Percentiles rank a stretch among this genome's conserved stretches.
Evolutionary conservation across 768 basidiomycete genomes (phyloP).

Genomic region (Termitomyces sp.): DNA sequence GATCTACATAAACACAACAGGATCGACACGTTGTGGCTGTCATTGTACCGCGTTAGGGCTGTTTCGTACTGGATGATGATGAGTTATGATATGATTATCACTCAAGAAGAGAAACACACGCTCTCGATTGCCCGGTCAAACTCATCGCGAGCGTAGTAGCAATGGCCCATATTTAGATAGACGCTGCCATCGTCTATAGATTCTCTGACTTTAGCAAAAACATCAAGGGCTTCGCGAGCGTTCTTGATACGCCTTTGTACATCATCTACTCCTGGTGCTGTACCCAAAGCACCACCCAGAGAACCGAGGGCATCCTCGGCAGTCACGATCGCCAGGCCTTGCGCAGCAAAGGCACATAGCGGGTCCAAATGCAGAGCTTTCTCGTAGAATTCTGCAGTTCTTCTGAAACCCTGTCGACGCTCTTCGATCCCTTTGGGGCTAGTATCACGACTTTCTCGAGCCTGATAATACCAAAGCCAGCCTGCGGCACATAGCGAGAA

Average conservation of each 20-base stretch:
- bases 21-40: slow-evolving; percentile 66
- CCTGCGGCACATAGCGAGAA: slow-evolving; percentile 90
- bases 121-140: slow-evolving; percentile 95
- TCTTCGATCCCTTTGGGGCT: slow-evolving; percentile 56
- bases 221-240: slow-evolving; percentile 80
- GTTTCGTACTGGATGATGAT: slow-evolving; percentile 72
- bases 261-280: slow-evolving; percentile 52
- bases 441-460: slow-evolving; percentile 75
- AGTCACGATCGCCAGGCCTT: slow-evolving; percentile 89
- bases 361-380: slow-evolving; percentile 85
- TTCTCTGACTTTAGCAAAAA: slow-evolving; percentile 90
- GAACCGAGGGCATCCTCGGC: slow-evolving; percentile 87
- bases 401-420: slow-evolving; percentile 68
- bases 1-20: slow-evolving; percentile 85
- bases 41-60: slow-evolving; percentile 74
- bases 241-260: slow-evolving; percentile 59
- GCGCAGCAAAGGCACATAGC: slow-evolving; percentile 86
- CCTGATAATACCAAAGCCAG: slow-evolving; percentile 79
- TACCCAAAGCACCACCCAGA: slow-evolving; percentile 45
- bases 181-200: slow-evolving; percentile 77
- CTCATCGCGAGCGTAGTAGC: slow-evolving; percentile 88
- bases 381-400: slow-evolving; percentile 88
- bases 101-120: slow-evolving; percentile 40
- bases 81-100: background rate
- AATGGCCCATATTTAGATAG: slow-evolving; percentile 95